Evolutionary conservation across 768 basidiomycete species (phyloP).

Genomic region (Mycena vitilis): DNA sequence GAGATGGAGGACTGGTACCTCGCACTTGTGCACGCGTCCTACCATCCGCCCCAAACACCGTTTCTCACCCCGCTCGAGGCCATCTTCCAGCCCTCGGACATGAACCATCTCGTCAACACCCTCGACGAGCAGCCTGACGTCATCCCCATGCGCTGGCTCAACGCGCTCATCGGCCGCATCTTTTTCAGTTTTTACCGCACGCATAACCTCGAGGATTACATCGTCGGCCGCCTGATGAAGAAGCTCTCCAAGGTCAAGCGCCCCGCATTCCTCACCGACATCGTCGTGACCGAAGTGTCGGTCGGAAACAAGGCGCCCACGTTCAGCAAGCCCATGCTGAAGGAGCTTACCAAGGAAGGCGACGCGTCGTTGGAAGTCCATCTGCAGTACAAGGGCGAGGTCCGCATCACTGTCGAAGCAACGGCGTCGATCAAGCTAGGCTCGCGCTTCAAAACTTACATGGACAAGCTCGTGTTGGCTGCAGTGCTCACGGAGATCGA

Average conservation of each 20-base stretch:
- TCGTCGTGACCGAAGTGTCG: slow-evolving; percentile 89
- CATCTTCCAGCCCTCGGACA: slow-evolving; percentile 82
- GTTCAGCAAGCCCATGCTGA: slow-evolving; percentile 97
- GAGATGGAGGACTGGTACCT: slow-evolving; percentile 99
- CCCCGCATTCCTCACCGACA: slow-evolving; percentile 85
- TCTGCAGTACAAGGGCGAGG: slow-evolving; percentile 85
- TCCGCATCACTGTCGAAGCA: slow-evolving; percentile 91
- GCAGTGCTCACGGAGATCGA: slow-evolving; percentile 90
- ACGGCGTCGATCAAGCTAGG: slow-evolving; percentile 89
- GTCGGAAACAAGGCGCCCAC: slow-evolving; percentile 88
- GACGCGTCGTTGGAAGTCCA: slow-evolving; percentile 92
- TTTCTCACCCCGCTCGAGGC: slow-evolving; percentile 68
- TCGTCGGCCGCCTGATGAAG: slow-evolving; percentile 91
- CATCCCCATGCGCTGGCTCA: slow-evolving; percentile 97
- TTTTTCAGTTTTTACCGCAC: slow-evolving; percentile 95
- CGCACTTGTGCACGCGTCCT: slow-evolving; percentile 79
- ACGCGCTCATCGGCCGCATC: slow-evolving; percentile 90
- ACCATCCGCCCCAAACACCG: slow-evolving; percentile 70
- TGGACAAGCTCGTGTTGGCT: slow-evolving; percentile 90
- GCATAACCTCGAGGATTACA: slow-evolving; percentile 80
- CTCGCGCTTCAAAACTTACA: slow-evolving; percentile 87
- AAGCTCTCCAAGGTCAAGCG: slow-evolving; percentile 93
- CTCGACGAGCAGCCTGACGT: slow-evolving; percentile 95
- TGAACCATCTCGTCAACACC: slow-evolving; percentile 84
- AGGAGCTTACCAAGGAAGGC: slow-evolving; percentile 94